Conservation (phyloP, 192 early-diverging fungal species). For the Backusella westeae region DNA sequence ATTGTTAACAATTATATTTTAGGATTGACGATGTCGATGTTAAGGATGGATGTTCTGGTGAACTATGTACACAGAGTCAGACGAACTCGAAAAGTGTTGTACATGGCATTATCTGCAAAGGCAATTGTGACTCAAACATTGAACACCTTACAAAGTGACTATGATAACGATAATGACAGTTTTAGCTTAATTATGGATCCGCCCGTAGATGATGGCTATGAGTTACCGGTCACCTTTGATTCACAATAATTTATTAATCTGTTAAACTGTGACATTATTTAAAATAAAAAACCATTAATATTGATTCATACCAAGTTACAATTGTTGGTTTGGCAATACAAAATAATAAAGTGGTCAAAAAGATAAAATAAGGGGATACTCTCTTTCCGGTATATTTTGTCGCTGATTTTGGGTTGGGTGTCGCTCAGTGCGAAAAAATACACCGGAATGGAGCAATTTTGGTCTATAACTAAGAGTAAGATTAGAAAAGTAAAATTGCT, state of each 20-base stretch:
- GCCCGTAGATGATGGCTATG: too few relatives aligned
- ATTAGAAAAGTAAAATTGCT: too few relatives aligned
- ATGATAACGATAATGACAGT: neutral
- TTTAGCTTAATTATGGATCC: too few relatives aligned
- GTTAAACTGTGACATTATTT: neutral
- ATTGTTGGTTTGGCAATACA: neutral
- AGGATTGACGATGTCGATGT: conserved; percentile 5
- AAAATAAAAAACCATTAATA: neutral
- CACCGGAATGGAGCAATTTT: too few relatives aligned
- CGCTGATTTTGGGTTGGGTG: too few relatives aligned
- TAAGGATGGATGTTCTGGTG: conserved; percentile 5
- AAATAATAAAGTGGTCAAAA: neutral
- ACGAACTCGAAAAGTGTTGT: conserved; percentile 9
- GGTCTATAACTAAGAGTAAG: too few relatives aligned
- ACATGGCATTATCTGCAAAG: conserved; percentile 9
- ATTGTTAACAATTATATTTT: neutral
- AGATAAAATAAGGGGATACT: neutral
- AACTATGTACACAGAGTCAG: conserved; percentile 9
- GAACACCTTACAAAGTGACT: conserved; percentile 1
- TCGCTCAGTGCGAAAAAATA: too few relatives aligned
- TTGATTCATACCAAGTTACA: neutral
- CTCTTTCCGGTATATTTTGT: too few relatives aligned
- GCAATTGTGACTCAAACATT: conserved; percentile 9
- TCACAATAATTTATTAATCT: neutral
- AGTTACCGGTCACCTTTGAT: too few relatives aligned